These are phyloP conservation scores for Fusarium torulosum DNA, from an alignment of 2,329 filamentous ascomycete species.

Conservation along the genomic window DNA sequence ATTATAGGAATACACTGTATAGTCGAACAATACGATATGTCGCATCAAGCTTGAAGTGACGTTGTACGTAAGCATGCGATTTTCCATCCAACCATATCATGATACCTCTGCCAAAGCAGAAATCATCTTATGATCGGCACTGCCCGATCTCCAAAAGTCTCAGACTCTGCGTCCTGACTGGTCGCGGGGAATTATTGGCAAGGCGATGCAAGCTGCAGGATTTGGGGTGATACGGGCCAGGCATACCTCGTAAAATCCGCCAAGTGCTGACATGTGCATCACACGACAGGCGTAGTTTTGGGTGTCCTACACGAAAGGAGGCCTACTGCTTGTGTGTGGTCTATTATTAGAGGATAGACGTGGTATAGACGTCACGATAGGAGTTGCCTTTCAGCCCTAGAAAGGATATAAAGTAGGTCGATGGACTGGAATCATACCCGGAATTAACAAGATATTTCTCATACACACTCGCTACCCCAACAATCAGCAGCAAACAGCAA, in stretches of 20 bases:
- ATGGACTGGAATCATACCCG: accelerated
- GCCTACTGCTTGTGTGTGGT: background rate
- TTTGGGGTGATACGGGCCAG: conserved; percentile 6
- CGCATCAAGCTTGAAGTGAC: conserved; percentile 6
- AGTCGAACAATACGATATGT: conserved; percentile 18
- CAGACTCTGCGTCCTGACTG: background rate
- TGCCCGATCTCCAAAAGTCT: conserved; percentile 1
- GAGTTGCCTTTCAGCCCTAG: background rate
- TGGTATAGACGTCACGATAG: background rate
- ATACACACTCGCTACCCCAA: background rate
- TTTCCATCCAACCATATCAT: conserved; percentile 18
- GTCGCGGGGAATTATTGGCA: background rate
- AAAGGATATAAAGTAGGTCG: background rate
- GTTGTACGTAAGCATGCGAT: conserved; percentile 6
- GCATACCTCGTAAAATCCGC: conserved; percentile 11
- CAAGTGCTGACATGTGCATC: conserved; percentile 31
- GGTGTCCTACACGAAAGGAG: background rate
- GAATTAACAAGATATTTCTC: background rate
- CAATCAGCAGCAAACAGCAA: background rate
- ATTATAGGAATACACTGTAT: background rate
- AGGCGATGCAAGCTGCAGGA: conserved; percentile 10
- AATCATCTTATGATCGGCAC: conserved; percentile 24
- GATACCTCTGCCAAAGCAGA: background rate
- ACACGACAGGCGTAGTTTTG: conserved; percentile 2
- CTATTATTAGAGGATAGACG: conserved; percentile 28